These are phyloP conservation scores for Venturia effusa DNA, from an alignment of 2,329 filamentous ascomycete species.

Conservation along the genomic window DNA sequence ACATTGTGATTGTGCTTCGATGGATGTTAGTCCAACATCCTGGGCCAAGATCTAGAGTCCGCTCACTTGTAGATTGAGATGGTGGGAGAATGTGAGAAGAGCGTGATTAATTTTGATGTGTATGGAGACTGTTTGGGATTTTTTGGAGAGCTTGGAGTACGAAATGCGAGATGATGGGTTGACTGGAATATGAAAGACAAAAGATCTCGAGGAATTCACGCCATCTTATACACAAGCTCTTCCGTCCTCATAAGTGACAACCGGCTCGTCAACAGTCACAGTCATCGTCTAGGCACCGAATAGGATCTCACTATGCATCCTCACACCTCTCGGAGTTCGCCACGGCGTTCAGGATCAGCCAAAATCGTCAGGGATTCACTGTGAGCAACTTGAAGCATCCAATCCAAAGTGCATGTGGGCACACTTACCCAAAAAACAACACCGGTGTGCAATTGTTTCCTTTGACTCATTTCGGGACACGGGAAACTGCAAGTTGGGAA, in stretches of 20 bases:
- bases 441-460: background rate
- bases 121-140: background rate
- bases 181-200: background rate
- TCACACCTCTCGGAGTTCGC: background rate
- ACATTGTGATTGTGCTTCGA: background rate
- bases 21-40: background rate
- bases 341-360: background rate
- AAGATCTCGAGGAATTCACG: background rate
- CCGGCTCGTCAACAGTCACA: background rate
- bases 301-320: background rate
- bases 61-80: background rate
- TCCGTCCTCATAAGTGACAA: background rate
- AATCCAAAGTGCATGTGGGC: background rate
- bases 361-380: background rate
- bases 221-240: background rate
- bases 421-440: background rate
- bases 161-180: background rate
- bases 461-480: background rate
- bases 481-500: background rate
- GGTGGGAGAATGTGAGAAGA: background rate
- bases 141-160: background rate
- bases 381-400: background rate
- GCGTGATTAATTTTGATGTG: background rate
- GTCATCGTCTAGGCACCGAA: background rate
- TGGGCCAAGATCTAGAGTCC: background rate